These are phyloP conservation scores for Cenchrus americanus DNA, from an alignment of 176 grass and related monocot genomes.

Conservation along the genomic window DNA sequence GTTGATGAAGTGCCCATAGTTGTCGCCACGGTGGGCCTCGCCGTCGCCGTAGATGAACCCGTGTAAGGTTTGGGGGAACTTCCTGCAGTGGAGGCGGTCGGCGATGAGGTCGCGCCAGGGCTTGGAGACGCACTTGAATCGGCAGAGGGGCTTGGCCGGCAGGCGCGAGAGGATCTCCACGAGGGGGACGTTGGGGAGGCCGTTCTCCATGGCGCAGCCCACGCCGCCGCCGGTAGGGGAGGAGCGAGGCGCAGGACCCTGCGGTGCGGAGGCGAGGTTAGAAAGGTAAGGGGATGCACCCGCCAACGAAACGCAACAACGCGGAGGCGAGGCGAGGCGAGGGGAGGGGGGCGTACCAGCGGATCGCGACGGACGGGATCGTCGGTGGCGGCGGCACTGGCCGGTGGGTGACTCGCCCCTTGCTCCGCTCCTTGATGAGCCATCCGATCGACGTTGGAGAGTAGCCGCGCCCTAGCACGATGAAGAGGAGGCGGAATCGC, in stretches of 20 bases:
- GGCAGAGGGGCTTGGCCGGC: background rate
- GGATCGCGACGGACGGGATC: too few relatives aligned
- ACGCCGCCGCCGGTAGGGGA: background rate
- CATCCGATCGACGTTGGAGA: too few relatives aligned
- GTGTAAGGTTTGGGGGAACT: background rate
- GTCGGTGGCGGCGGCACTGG: background rate
- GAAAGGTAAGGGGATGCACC: background rate
- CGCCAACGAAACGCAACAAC: too few relatives aligned
- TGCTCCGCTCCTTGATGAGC: too few relatives aligned
- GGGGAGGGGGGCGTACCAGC: background rate
- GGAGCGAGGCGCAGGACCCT: too few relatives aligned
- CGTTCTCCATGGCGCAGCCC: background rate
- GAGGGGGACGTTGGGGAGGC: background rate
- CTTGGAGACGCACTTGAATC: slow-evolving; percentile 20
- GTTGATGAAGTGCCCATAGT: background rate
- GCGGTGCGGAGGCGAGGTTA: too few relatives aligned
- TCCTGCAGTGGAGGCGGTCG: background rate
- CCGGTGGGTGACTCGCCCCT: too few relatives aligned
- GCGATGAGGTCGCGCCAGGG: slow-evolving; percentile 7
- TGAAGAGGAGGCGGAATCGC: too few relatives aligned
- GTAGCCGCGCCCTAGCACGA: too few relatives aligned
- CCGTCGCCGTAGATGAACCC: background rate
- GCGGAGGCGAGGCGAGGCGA: background rate
- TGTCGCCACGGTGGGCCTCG: background rate
- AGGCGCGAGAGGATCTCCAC: slow-evolving; percentile 12